Base-by-base conservation (phyloP, 768 basidiomycete species). In the Trametes cinnabarina region DNA sequence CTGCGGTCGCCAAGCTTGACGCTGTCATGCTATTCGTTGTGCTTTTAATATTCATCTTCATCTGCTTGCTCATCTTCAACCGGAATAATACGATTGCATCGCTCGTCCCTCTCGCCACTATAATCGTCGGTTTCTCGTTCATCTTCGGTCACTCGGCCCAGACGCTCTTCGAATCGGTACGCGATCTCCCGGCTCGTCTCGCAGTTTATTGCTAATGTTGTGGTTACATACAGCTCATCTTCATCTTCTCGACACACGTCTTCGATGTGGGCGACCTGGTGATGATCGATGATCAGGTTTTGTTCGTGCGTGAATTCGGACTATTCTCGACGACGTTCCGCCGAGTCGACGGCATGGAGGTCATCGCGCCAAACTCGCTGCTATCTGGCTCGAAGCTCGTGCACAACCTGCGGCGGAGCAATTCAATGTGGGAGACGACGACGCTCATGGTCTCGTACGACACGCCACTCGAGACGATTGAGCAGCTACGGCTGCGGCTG, bases 211-310 rank as follows among this genome's bases (percentile, higher is more conserved):
- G 26, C 14, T 12, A 15, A 14, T 3, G 17, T 11, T 28, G 22
- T 2, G n/a, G 9, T 20, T 25, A 15, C 20, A 22, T 26, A 4
- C 48, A 89, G 88, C 79, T 92, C 20, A 87, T 92, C 65, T 92
- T 92, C 74, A 90, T 91, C 57, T 90, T 91, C 69, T 87, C 86
- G 1, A 91, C 90, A 0, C 90, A 92, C 66, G 86, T 89, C n/a
- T 92, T 88, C 63, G 89, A 91, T 68, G 86, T 92, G 7, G 90
- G 90, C 7, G 90, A 92, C 65, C 72, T 91, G 28, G 86, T 92
- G 7, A 82, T 92, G 79, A 90, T 92, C 61, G 90, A 92, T 65
- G 84, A 86, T 54, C 81, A 85, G 71, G 68, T 67, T 10, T 68
- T 87, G 19, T 77, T 79, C 44, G 90, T 92, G 40, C 80, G 82